phyloP scores from a whole-genome alignment of 306 rosid species.

The Cotoneaster glaucophyllus region DNA sequence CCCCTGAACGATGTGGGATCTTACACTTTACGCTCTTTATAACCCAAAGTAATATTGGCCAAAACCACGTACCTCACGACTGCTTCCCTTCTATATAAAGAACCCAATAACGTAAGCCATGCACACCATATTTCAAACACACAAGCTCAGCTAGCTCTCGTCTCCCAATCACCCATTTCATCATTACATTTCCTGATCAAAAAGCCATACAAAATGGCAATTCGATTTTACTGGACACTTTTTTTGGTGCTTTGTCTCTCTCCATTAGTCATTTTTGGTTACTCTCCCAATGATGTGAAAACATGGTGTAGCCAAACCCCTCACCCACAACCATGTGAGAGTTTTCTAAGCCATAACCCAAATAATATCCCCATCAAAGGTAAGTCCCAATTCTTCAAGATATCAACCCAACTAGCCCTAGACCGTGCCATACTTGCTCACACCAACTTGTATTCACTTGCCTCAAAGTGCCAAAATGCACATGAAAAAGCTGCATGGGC shows the following conservation, averaged over 20 bases:
- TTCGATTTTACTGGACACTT: not conserved
- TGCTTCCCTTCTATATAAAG: slow-evolving; percentile 9
- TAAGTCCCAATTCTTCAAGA: slow-evolving; percentile 54
- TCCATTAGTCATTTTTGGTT: slow-evolving; percentile 1
- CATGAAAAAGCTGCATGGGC: slow-evolving; percentile 59
- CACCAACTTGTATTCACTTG: slow-evolving; percentile 18
- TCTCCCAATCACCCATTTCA: not conserved
- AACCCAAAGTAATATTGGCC: no score
- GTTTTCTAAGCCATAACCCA: slow-evolving; percentile 35
- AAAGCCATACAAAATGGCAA: slow-evolving; percentile 10
- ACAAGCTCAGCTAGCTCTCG: not conserved
- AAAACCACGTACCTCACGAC: no score
- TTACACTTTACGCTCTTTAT: no score
- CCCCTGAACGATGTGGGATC: no score
- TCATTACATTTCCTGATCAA: not conserved
- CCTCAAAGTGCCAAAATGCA: slow-evolving; percentile 36
- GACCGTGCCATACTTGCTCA: slow-evolving; percentile 44
- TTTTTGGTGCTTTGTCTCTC: slow-evolving; percentile 11
- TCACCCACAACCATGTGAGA: slow-evolving; percentile 61
- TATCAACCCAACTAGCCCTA: slow-evolving; percentile 42
- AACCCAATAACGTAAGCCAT: not conserved
- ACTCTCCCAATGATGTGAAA: slow-evolving; percentile 33
- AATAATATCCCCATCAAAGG: slow-evolving; percentile 27
- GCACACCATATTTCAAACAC: not conserved
- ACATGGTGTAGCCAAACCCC: slow-evolving; percentile 86